Base-by-base conservation (phyloP, 2,329 filamentous ascomycete species). In the Paracamarosporium sp. region DNA sequence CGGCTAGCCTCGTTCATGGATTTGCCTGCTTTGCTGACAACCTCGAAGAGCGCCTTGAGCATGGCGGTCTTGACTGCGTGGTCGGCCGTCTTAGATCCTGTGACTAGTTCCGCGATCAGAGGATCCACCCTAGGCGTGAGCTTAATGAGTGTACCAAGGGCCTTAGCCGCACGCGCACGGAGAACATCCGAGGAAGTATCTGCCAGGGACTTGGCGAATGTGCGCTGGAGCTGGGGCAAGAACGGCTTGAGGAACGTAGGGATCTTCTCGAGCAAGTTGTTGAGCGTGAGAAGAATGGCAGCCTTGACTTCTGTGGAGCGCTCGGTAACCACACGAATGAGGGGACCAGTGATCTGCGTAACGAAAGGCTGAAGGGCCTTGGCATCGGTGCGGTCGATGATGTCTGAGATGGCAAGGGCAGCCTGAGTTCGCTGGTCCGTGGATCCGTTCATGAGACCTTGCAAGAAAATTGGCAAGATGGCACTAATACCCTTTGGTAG, bases 281-380 rank as follows among this genome's bases (percentile, higher is more conserved):
- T 98, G 65, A 99, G 86, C 0, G 95, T 97, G 53, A 96, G 85
- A 60, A 99, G 83, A 74, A 99, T 97, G 40, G 95, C 95, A 59
- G 92, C 90, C 80, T 97, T 98, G 77, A 99, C 93, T 50, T 99
- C 96, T 2, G 93, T 93, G 2, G 95, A 97, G 61, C 94, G 88
- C 77, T 99, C 95, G 5, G 95, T 97, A 17, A 99, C 93, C 22
- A 98, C 94, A 85, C 95, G 91, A 76, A 99, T 99, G 53, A 99
- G 86, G 22, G 96, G 95, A 73, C 95, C 95, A 5, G 96, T 98
- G 67, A 99, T 97, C 72, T 97, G 93, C 28, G 94, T 97, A 59
- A 99, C 95, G 70, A 96, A 98, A 7, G 93, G 92, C 78, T 95
- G 96, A 61, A 99, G 82, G 20, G 93, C 89, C 57, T 93, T 89